Evolutionary conservation across 345 rosid species (phyloP).

Genomic region (Eucalyptus curtisii): DNA sequence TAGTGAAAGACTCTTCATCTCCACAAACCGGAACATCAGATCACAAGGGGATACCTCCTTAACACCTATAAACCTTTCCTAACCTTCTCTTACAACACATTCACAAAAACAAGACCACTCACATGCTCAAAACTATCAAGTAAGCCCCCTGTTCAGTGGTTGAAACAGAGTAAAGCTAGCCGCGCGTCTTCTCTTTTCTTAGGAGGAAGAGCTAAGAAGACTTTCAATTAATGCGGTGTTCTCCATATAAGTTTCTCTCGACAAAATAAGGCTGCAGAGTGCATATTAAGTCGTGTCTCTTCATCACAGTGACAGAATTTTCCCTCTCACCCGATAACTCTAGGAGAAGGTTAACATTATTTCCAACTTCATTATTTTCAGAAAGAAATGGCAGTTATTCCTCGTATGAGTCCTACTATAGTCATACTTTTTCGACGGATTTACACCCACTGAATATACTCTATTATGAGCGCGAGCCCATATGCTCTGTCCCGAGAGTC

Average conservation of each 20-base stretch:
- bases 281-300: background rate
- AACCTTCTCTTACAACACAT: background rate
- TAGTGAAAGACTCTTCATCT: background rate
- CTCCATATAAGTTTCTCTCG: background rate
- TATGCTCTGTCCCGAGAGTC: background rate
- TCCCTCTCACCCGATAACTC: background rate
- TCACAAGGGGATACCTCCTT: background rate
- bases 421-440: background rate
- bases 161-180: background rate
- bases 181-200: background rate
- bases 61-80: background rate
- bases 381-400: background rate
- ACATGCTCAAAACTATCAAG: background rate
- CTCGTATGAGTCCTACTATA: background rate
- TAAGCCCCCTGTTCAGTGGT: background rate
- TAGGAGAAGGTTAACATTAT: background rate
- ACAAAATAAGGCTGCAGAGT: background rate
- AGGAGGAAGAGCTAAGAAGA: background rate
- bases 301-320: background rate
- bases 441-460: background rate
- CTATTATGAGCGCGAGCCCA: rapidly evolving
- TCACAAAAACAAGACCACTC: background rate
- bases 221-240: background rate
- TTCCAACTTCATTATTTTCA: background rate
- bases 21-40: background rate